phyloP scores from a whole-genome alignment of 805 yeast species.

The Kodamaea lidongshanica region DNA sequence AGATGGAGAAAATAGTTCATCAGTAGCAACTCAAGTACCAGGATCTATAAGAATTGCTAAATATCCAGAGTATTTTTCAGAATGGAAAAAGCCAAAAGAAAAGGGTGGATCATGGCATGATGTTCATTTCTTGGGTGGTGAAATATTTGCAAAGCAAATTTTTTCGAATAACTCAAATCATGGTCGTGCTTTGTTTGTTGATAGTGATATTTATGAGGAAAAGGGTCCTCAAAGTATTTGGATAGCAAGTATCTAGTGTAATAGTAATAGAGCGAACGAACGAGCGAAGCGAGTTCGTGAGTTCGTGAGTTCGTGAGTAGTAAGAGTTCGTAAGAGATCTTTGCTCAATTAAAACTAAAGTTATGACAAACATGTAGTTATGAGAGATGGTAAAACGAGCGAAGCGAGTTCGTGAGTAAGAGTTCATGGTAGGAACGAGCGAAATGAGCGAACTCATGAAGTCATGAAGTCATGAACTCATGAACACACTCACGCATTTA shows the following conservation, averaged over 20 bases:
- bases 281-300: too few relatives aligned
- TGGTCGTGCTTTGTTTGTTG: constrained; percentile 56
- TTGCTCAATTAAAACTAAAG: too few relatives aligned
- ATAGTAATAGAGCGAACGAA: constrained; percentile 3
- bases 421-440: too few relatives aligned
- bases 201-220: constrained; percentile 65
- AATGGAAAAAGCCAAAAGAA: constrained; percentile 66
- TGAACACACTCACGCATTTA: too few relatives aligned
- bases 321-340: too few relatives aligned
- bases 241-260: constrained; percentile 39
- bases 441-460: too few relatives aligned
- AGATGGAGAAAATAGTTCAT: constrained; percentile 23
- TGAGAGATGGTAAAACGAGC: too few relatives aligned
- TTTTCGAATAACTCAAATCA: constrained; percentile 55
- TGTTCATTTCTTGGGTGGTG: constrained; percentile 76
- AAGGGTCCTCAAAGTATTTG: constrained; percentile 80
- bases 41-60: constrained; percentile 61
- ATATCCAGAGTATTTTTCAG: constrained; percentile 88
- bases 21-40: constrained; percentile 59
- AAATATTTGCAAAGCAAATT: constrained; percentile 80
- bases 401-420: too few relatives aligned
- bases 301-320: too few relatives aligned
- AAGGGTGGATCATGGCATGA: constrained; percentile 61
- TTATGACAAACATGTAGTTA: too few relatives aligned
- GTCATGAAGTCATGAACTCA: too few relatives aligned